Conservation (phyloP, 495 filamentous ascomycete species). For the Geoglossum glabrum region DNA sequence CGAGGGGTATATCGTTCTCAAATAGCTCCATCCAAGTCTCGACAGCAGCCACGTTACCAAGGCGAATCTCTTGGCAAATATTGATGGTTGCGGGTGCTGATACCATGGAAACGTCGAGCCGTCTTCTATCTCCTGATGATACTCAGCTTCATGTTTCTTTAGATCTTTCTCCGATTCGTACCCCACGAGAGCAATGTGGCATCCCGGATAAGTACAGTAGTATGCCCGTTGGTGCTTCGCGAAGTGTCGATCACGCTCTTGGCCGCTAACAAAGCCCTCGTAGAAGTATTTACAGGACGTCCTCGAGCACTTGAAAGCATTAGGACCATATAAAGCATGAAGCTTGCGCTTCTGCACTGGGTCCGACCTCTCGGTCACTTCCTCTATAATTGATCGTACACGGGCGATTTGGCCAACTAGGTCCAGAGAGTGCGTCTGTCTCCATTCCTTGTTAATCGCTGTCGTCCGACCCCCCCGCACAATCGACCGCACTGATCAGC, state of each 20-base stretch:
- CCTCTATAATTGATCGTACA: background rate
- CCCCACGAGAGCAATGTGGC: conserved; percentile 11
- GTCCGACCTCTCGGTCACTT: background rate
- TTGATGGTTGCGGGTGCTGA: conserved; percentile 2
- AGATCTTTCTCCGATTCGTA: conserved; percentile 21
- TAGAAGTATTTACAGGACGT: conserved; percentile 23
- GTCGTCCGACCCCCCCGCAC: background rate
- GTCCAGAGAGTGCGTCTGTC: background rate
- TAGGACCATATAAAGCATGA: conserved; percentile 15
- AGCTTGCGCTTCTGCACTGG: background rate
- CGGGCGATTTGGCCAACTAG: background rate
- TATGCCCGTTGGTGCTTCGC: conserved; percentile 1
- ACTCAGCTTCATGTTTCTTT: conserved; percentile 17
- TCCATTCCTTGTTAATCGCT: background rate
- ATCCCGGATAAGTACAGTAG: background rate
- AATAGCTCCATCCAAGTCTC: background rate
- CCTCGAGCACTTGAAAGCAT: conserved; percentile 22
- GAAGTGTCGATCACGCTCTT: conserved; percentile 16
- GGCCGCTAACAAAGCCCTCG: conserved; percentile 20
- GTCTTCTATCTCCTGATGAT: background rate
- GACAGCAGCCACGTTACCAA: background rate
- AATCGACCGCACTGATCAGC: background rate
- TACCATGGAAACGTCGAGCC: conserved; percentile 9
- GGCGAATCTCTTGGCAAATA: background rate
- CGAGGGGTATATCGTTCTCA: background rate